Conservation (phyloP, 2,329 filamentous ascomycete species). For the Ceratocystis alfenasii region DNA sequence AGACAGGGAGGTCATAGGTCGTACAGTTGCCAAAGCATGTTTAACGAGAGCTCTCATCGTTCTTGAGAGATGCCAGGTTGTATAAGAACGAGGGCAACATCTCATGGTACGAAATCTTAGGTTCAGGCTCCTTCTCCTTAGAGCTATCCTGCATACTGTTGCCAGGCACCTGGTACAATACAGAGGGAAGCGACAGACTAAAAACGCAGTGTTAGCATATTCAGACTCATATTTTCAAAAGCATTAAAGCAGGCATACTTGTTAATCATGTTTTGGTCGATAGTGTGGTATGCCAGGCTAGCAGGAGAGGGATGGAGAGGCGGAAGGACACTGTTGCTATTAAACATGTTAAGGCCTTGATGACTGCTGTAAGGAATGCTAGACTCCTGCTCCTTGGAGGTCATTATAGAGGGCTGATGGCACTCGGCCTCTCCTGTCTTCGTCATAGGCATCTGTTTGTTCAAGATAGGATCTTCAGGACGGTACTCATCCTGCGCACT, state of each 20-base stretch:
- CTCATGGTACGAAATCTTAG: background rate
- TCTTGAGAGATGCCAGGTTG: background rate
- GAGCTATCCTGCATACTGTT: background rate
- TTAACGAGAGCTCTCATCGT: background rate
- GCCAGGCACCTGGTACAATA: background rate
- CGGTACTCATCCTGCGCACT: background rate
- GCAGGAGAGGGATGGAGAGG: background rate
- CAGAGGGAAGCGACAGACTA: background rate
- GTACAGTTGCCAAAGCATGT: background rate
- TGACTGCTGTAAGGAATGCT: background rate
- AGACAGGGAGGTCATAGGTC: background rate
- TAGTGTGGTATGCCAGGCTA: background rate
- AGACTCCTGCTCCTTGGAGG: background rate
- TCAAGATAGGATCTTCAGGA: background rate
- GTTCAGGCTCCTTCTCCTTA: slow-evolving; percentile 1
- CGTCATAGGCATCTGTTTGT: background rate
- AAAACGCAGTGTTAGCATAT: background rate
- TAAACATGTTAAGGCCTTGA: background rate
- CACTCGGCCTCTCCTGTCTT: background rate
- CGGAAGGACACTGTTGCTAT: slow-evolving; percentile 3
- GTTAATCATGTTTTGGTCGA: slow-evolving; percentile 16
- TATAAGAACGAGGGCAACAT: slow-evolving; percentile 11
- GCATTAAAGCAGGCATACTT: background rate
- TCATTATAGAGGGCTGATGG: background rate
- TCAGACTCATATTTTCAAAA: background rate